Conservation (phyloP, 1,284 basidiomycete genomes). For the Athelia sp. region DNA sequence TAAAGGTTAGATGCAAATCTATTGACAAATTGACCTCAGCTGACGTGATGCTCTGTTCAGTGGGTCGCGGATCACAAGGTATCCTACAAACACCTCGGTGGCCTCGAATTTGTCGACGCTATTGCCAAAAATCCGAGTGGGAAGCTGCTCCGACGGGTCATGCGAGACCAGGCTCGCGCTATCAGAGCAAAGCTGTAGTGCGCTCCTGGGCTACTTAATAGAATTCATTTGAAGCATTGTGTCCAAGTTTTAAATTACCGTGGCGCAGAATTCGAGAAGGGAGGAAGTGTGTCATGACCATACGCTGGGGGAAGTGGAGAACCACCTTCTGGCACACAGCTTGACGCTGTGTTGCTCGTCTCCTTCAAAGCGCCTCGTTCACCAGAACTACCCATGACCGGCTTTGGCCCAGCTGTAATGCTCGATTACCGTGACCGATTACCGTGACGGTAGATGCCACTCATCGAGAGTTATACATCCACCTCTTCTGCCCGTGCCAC, state of each 20-base stretch:
- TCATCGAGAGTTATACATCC: background rate
- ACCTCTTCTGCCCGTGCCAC: background rate
- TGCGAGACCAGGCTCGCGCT: conserved; percentile 32
- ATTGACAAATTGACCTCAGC: background rate
- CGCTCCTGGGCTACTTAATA: too few relatives aligned
- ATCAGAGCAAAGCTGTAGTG: background rate
- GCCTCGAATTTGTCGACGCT: conserved; percentile 60
- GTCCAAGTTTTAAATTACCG: too few relatives aligned
- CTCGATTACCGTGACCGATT: too few relatives aligned
- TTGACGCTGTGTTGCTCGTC: too few relatives aligned
- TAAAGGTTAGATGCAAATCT: background rate
- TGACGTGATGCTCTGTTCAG: conserved; percentile 27
- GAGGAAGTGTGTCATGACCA: too few relatives aligned
- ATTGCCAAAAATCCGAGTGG: conserved; percentile 75
- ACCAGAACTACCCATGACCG: too few relatives aligned
- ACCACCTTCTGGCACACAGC: too few relatives aligned
- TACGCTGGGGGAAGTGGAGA: too few relatives aligned
- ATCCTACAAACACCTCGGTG: conserved; percentile 69
- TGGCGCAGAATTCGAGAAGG: too few relatives aligned
- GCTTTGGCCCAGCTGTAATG: too few relatives aligned
- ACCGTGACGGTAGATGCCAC: background rate
- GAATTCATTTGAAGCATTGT: too few relatives aligned
- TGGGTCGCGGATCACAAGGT: conserved; percentile 68
- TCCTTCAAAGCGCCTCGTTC: too few relatives aligned
- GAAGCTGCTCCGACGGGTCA: conserved; percentile 47